phyloP scores from a whole-genome alignment of 805 yeast genomes.

The Starmerella stigmatis region DNA sequence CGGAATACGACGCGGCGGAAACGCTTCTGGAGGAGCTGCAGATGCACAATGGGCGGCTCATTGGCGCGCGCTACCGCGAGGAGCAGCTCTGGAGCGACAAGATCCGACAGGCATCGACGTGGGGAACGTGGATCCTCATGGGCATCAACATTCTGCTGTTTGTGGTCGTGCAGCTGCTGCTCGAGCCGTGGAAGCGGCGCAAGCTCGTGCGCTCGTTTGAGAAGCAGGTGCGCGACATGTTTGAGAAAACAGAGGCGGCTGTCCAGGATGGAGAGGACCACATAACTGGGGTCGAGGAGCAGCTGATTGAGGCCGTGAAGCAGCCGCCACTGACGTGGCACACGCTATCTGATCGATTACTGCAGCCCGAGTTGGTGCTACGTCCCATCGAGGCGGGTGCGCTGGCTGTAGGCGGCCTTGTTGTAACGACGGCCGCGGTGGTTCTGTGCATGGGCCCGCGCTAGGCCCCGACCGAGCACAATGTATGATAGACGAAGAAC shows the following conservation, averaged over 20 bases:
- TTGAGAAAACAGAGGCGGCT: constrained; percentile 3
- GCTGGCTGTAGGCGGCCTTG: constrained; percentile 10
- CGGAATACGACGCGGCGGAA: constrained; percentile 42
- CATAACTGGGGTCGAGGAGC: not conserved
- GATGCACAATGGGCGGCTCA: constrained; percentile 58
- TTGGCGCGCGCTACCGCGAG: constrained; percentile 82
- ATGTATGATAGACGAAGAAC: too few relatives aligned
- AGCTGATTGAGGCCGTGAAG: not conserved
- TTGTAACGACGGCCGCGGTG: not conserved
- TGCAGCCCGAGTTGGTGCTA: constrained; percentile 8
- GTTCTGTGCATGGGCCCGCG: not conserved
- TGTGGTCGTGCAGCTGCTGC: constrained; percentile 66
- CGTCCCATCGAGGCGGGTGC: constrained; percentile 19
- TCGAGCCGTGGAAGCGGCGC: constrained; percentile 91
- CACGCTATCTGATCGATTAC: constrained; percentile 9
- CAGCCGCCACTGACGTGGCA: constrained; percentile 7
- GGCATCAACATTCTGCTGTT: constrained; percentile 73
- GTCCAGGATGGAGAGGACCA: not conserved
- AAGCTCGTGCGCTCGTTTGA: constrained; percentile 77
- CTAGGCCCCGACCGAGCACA: too few relatives aligned
- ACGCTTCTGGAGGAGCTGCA: constrained; percentile 56
- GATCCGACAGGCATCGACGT: constrained; percentile 84
- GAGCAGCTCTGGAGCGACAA: constrained; percentile 98
- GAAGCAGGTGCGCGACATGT: constrained; percentile 47
- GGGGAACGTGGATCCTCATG: constrained; percentile 92